Base-by-base conservation (phyloP, 352 stramenopile species). In the Phytopythium boreale region DNA sequence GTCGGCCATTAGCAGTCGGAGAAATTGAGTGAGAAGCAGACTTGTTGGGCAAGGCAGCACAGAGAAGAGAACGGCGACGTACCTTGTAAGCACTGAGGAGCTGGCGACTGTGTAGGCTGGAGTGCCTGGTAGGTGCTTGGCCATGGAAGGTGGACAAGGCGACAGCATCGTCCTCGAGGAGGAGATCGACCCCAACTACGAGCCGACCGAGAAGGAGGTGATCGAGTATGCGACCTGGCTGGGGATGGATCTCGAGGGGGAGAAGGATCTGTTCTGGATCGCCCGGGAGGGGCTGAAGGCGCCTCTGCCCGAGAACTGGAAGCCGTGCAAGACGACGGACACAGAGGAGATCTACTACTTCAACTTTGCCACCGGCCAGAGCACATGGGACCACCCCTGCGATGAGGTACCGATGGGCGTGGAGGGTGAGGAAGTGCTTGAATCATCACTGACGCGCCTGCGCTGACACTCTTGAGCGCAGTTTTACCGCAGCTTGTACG, bases 301-400 rank as follows among this genome's bases (percentile, higher is more conserved):
- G 19, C 94, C 95, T 31, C 74, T 98, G 14, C 95, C 92, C 39
- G 82, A 97, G 62, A 94, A 98, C 71, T 98, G 95, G 95, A 98
- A 98, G 74, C 92, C 93, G 15, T 98, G 93, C 75, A 98, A 98
- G 75, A 98, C 91, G 26, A 97, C 87, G 17, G 90, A 98, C 73
- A 98, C 95, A 59, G 90, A 97, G 37, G 95, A 98, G 71, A 97
- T 98, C 63, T 98, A 98, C 72, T 98, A 98, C 73, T 98, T 98
- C 72, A 98, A 98, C 73, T 98, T 98, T 69, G 77, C 84, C 17
- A 80, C 75, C 11, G 93, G 94, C 5, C 88, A 97, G 72, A 97
- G 84, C 70, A 98, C 92, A 39, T 98, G 94, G 94, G 93, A 98
- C 63, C 94, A 98, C 64, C 94, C 94, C 1, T 98, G 91, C 64